Conservation (phyloP, 768 basidiomycete genomes). For the Lactifluus volemus region DNA sequence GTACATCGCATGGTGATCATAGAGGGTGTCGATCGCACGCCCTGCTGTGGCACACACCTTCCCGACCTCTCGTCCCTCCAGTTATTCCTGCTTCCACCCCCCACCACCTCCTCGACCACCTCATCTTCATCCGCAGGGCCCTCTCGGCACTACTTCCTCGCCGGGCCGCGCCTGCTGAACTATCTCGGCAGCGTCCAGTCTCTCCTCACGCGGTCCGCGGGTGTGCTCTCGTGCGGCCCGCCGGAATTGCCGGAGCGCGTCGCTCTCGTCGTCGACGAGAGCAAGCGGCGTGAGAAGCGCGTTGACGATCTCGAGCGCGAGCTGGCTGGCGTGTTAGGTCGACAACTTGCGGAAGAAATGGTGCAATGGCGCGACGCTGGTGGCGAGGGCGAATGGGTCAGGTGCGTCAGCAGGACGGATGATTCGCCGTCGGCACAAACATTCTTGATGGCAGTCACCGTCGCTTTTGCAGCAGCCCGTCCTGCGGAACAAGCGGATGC, state of each 20-base stretch:
- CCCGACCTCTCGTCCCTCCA: constrained; percentile 68
- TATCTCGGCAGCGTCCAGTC: constrained; percentile 53
- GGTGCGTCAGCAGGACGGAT: constrained; percentile 51
- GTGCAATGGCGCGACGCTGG: constrained; percentile 19
- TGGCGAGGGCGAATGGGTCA: constrained; percentile 31
- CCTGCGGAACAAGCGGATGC: constrained; percentile 21
- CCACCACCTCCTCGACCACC: constrained; percentile 48
- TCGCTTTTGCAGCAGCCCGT: constrained; percentile 33
- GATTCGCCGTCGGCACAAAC: constrained; percentile 50
- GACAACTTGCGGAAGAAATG: constrained; percentile 33
- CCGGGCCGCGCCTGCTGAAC: constrained; percentile 66
- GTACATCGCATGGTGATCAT: constrained; percentile 77
- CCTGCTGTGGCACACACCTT: constrained; percentile 83
- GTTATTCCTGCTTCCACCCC: constrained; percentile 57
- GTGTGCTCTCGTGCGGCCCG: constrained; percentile 58
- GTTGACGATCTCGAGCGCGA: constrained; percentile 62
- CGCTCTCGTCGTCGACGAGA: constrained; percentile 54
- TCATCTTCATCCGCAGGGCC: constrained; percentile 50
- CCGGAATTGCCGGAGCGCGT: constrained; percentile 62
- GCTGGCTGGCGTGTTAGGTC: constrained; percentile 43
- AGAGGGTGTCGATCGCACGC: constrained; percentile 72
- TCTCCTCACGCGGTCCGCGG: constrained; percentile 45
- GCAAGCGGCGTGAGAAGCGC: constrained; percentile 58
- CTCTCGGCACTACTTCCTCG: constrained; percentile 70
- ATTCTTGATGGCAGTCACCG: constrained; percentile 50